Conservation (phyloP, 768 basidiomycete species). For the Xerocomellus chrysenteron region DNA sequence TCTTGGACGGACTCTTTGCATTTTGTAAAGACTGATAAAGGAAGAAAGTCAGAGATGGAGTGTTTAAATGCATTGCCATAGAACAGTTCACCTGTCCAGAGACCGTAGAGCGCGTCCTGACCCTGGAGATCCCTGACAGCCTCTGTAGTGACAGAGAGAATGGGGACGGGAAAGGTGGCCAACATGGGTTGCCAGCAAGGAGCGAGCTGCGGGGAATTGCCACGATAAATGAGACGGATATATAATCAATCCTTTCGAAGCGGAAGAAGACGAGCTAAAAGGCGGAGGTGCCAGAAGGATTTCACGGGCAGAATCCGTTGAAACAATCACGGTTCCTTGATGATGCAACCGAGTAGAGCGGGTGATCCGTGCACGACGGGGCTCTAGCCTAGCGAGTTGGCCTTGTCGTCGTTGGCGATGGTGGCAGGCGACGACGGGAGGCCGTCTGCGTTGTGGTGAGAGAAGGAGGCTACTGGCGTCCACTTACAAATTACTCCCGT, state of each 20-base stretch:
- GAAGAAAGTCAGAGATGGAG: slow-evolving; percentile 5
- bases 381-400: background rate
- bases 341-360: slow-evolving; percentile 24
- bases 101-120: slow-evolving; percentile 59
- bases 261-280: slow-evolving; percentile 17
- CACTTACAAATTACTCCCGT: slow-evolving; percentile 25
- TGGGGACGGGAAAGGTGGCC: slow-evolving; percentile 55
- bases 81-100: slow-evolving; percentile 59
- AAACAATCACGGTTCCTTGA: slow-evolving; percentile 31
- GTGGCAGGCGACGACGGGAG: background rate
- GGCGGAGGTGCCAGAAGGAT: slow-evolving; percentile 10
- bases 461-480: slow-evolving; percentile 18
- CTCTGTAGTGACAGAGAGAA: slow-evolving; percentile 65
- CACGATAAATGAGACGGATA: slow-evolving; percentile 14
- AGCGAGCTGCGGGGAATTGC: background rate
- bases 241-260: slow-evolving; percentile 20
- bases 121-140: slow-evolving; percentile 68
- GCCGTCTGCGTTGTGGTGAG: slow-evolving; percentile 19
- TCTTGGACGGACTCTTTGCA: slow-evolving; percentile 78
- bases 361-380: slow-evolving; percentile 20
- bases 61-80: background rate
- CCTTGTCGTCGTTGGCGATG: slow-evolving; percentile 14
- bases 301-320: slow-evolving; percentile 18
- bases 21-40: slow-evolving; percentile 70
- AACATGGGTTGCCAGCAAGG: slow-evolving; percentile 40